Conservation (phyloP, 176 grass and related monocot species). For the Tuctoria greenei region DNA sequence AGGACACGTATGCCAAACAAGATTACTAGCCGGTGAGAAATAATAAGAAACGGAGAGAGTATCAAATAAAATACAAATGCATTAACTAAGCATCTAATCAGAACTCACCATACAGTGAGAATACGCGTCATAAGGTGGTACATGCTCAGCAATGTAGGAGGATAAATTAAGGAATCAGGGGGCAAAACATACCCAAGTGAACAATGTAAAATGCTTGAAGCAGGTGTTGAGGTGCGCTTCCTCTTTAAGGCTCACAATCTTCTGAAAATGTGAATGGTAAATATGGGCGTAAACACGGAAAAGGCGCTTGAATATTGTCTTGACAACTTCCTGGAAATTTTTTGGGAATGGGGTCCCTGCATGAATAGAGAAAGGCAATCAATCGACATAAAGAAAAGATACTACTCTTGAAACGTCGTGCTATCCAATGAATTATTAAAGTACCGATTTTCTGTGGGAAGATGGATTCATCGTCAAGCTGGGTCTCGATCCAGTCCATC, state of each 20-base stretch:
- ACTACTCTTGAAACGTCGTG: not conserved
- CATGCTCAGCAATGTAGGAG: no score
- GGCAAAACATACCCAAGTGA: conserved; percentile 69
- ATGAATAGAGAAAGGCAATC: not conserved
- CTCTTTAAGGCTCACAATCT: conserved; percentile 92
- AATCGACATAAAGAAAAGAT: not conserved
- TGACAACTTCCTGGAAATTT: conserved; percentile 81
- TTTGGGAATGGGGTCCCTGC: conserved; percentile 77
- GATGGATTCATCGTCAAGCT: conserved; percentile 87
- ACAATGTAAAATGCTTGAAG: conserved; percentile 98
- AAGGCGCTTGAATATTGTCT: conserved; percentile 91
- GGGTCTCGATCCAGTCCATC: conserved; percentile 95
- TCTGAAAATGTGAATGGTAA: conserved; percentile 93
- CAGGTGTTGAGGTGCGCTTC: conserved; percentile 98
- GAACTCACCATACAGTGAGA: not conserved
- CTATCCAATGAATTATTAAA: not conserved
- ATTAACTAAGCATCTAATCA: not conserved
- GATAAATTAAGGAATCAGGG: no score
- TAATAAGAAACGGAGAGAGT: no score
- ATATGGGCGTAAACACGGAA: conserved; percentile 97
- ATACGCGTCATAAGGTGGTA: not conserved
- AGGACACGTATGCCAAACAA: not conserved
- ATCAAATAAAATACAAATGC: not conserved
- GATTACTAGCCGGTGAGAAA: no score
- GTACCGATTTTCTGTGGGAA: conserved; percentile 93